A percentile compares a stretch with the other conserved stretches of the same genome.
Conservation (phyloP, 2,329 filamentous ascomycete species). For the Ophiostoma tasmaniense region DNA sequence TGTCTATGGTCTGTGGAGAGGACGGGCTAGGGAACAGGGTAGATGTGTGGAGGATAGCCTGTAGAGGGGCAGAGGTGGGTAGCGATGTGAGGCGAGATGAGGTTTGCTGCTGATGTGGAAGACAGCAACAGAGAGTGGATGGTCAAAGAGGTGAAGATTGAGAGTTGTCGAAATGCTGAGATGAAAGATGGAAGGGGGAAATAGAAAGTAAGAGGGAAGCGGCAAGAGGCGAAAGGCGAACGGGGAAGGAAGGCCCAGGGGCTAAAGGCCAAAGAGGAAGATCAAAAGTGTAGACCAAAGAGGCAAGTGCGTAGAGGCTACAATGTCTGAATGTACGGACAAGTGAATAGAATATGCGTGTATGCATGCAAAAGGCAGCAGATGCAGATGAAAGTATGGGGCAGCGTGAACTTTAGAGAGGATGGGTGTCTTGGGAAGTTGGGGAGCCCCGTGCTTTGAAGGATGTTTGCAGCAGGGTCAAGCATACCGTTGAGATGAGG, state of each 20-base stretch:
- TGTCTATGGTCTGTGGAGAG: not conserved
- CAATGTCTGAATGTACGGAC: not conserved
- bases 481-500: not conserved
- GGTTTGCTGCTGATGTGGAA: too few relatives aligned
- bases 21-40: not conserved
- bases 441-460: not conserved
- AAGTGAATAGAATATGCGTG: not conserved
- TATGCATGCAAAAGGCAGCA: not conserved
- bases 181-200: not conserved
- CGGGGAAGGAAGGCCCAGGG: not conserved
- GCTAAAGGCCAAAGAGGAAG: not conserved
- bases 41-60: not conserved
- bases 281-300: not conserved
- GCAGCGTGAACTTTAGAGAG: not conserved
- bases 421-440: too few relatives aligned
- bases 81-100: not conserved
- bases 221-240: not conserved
- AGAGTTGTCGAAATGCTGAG: not conserved
- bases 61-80: constrained; percentile 1
- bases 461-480: not conserved
- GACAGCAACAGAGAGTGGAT: not conserved
- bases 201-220: not conserved
- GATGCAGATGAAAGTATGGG: not conserved
- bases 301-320: not conserved
- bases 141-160: not conserved